Base-by-base conservation (phyloP, 805 yeast genomes). In the Yamadazyma insecticola region DNA sequence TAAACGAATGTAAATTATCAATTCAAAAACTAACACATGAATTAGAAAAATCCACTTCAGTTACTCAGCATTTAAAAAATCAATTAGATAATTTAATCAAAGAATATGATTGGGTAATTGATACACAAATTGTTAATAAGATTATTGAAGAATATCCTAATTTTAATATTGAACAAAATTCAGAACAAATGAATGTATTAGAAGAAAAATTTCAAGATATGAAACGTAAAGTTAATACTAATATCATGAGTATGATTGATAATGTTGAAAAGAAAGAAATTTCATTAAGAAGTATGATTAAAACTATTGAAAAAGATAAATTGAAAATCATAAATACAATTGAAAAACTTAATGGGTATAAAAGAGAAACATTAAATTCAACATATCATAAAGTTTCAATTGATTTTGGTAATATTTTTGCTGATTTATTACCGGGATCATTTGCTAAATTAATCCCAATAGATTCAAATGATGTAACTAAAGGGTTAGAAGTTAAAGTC, bases 321-420 rank as follows among this genome's bases (percentile, higher is more conserved):
- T 59, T 77, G 8, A 90, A 90, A 63, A 89, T 92, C 44, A 89
- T 82, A 45, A 89, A 85, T 42, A 89, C 97, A 0, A 81, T 92
- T 26, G 71, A 68, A 6, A 85, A 86, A 32, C 70, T 92, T 43
- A 88, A 90, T 49, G 84, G 82, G 29, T 85, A 88, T 57, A 89
- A 92, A 53, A 69, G 84, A 27, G 81, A 82, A 20, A 88, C 96
- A 0, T 67, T 92, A 39, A 71, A 82, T 24, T 75, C 78, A 33
- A 90, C 97, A 0, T 90, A 90, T 79, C 72, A 77, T 41, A 85
- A 84, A 49, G 97, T 92, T 6, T 78, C 90, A 4, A 71, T 62
- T 7, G 97, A 90, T 54, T 89, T 92, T 58, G 98, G 98, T 10
- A 72, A 74, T 30, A 86, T 92, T 16, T 92, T 92, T 59, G 76